phyloP scores from a whole-genome alignment of 2,329 filamentous ascomycete genomes.

The Arachnomyces sp. region DNA sequence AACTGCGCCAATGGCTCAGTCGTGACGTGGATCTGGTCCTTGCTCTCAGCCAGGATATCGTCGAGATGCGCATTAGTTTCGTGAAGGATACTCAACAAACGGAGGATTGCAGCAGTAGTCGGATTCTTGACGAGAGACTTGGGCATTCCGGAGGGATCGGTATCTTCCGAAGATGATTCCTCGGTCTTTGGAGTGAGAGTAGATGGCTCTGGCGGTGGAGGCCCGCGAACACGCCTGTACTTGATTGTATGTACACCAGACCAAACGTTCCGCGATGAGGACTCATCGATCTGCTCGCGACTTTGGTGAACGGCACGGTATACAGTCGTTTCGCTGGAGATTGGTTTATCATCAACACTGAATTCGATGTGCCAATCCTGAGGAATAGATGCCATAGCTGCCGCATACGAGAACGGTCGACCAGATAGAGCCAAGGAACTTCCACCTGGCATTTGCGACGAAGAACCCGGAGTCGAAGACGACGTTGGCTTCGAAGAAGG shows the following conservation, averaged over 20 bases:
- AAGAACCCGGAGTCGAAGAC: conserved; percentile 18
- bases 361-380: conserved; percentile 99
- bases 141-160: conserved; percentile 57
- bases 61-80: conserved; percentile 89
- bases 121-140: conserved; percentile 74
- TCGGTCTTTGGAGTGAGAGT: conserved; percentile 50
- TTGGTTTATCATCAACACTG: conserved; percentile 70
- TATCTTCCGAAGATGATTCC: conserved; percentile 38
- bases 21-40: conserved; percentile 60
- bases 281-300: conserved; percentile 54
- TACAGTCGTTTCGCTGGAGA: conserved; percentile 87
- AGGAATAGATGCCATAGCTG: conserved; percentile 68
- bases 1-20: conserved; percentile 85
- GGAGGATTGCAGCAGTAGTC: conserved; percentile 77
- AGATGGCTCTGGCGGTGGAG: conserved; percentile 64
- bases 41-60: conserved; percentile 74
- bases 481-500: conserved; percentile 38
- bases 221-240: conserved; percentile 77
- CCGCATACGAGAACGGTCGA: conserved; percentile 68
- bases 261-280: conserved; percentile 72
- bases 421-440: conserved; percentile 45
- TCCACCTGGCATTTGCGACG: conserved; percentile 23
- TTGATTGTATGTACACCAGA: conserved; percentile 83
- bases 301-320: conserved; percentile 84
- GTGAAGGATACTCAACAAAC: conserved; percentile 80